Base-by-base conservation (phyloP, 2,329 filamentous ascomycete species). In the Ceratocystis papillata region DNA sequence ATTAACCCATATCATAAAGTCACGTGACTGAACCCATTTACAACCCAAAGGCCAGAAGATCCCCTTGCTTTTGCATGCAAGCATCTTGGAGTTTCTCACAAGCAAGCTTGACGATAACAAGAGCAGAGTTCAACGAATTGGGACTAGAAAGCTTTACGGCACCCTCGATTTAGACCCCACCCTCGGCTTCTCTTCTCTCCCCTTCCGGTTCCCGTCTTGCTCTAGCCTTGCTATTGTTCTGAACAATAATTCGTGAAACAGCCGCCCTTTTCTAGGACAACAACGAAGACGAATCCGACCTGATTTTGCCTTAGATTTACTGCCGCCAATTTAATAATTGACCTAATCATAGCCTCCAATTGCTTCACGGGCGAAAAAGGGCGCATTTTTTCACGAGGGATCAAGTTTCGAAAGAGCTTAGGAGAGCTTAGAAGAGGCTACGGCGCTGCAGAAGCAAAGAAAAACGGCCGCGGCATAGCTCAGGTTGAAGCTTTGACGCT, bases 401-500 rank as follows among this genome's bases (percentile, higher is more conserved):
- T 41, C 37, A 41, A 41, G 37, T 15, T 5, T 41, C 4, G 3
- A 41, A 41, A 41, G 37, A 12, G 37, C 37, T 12, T 12, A 12
- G 37, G 37, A 41, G 10, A 41, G 37, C 37, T 41, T 41, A 41
- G 37, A 8, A 25, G 48, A 50, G 7, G 48, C 48, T 22, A 20
- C 17, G 22, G 48, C 6, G 48, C n/a, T 20, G 8, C n/a, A 25
- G 7, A 20, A 22, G 22, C n/a, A 2, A 5, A 50, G 48, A 50
- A 25, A 17, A 57, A 25, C n/a, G n/a, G 33, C n/a, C 7, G 46
- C 5, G 25, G 15, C 22, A 28, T 57, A 28, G 53, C 22, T 33
- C 20, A 53, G 53, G 22, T 8, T 57, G 53, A 57, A 57, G 53
- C 25, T 57, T 33, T 57, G 53, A 57, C 53, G n/a, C 53, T 17